Conservation (phyloP, 495 filamentous ascomycete species). For the Parmelia sp. region DNA sequence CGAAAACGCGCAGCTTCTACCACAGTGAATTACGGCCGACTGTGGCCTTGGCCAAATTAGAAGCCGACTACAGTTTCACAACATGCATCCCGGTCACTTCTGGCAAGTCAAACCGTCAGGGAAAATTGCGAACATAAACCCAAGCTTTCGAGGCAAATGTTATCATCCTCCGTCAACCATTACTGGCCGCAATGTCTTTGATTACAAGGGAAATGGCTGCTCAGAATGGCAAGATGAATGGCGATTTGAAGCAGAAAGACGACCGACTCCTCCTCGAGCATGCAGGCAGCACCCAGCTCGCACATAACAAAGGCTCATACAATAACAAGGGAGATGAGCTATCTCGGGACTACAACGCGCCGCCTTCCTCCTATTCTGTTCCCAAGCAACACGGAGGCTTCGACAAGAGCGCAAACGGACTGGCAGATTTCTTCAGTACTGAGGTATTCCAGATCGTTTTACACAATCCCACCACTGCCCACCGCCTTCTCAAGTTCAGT, state of each 20-base stretch:
- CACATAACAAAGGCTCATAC: constrained; percentile 11
- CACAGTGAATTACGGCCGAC: neutral
- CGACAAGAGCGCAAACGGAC: constrained; percentile 20
- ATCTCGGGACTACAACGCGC: constrained; percentile 26
- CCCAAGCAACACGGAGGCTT: constrained; percentile 19
- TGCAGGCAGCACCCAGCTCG: constrained; percentile 10
- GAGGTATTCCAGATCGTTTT: constrained; percentile 44
- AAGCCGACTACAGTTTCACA: no score
- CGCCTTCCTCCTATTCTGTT: constrained; percentile 25
- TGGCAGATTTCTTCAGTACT: constrained; percentile 39
- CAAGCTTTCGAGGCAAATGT: neutral
- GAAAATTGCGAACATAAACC: neutral
- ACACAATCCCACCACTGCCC: constrained; percentile 38
- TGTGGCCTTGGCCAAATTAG: neutral
- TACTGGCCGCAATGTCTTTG: constrained; percentile 18
- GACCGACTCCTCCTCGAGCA: neutral
- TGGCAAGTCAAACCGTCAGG: neutral
- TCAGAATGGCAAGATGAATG: constrained; percentile 11
- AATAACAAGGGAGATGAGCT: constrained; percentile 18
- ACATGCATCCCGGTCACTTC: neutral
- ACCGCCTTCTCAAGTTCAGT: constrained; percentile 40
- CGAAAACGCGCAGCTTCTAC: neutral
- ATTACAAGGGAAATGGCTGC: constrained; percentile 19
- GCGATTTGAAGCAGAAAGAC: neutral
- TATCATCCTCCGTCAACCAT: neutral